These are phyloP conservation scores for Naumovozyma baii DNA, from an alignment of 805 yeast genomes.

Conservation along the genomic window DNA sequence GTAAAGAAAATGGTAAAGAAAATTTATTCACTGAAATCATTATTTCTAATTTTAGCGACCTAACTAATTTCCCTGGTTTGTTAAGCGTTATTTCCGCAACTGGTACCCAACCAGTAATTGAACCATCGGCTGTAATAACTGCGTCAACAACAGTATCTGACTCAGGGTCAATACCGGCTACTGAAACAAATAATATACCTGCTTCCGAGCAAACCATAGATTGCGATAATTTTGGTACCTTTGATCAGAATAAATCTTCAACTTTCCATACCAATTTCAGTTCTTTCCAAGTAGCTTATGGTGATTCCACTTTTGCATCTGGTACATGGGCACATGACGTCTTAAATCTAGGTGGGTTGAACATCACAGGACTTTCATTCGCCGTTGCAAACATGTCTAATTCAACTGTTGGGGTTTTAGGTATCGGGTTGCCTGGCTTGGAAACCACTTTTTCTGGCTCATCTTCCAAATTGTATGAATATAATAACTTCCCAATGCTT, in stretches of 20 bases:
- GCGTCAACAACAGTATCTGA: background rate
- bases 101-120: background rate
- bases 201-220: slow-evolving; percentile 10
- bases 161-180: background rate
- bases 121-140: background rate
- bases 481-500: slow-evolving; percentile 15
- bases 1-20: too few species aligned
- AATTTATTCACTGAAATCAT: background rate
- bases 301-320: slow-evolving; percentile 39
- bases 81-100: background rate
- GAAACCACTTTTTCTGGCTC: slow-evolving; percentile 45
- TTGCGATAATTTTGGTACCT: slow-evolving; percentile 36
- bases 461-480: slow-evolving; percentile 11
- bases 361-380: slow-evolving; percentile 25
- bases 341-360: slow-evolving; percentile 42
- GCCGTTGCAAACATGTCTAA: slow-evolving; percentile 29
- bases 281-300: slow-evolving; percentile 39
- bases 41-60: background rate
- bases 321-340: slow-evolving; percentile 45
- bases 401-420: slow-evolving; percentile 40
- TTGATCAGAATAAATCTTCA: slow-evolving; percentile 27
- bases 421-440: slow-evolving; percentile 44
- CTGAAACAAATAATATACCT: background rate
- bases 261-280: slow-evolving; percentile 29
- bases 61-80: background rate